Evolutionary conservation across 2,329 filamentous ascomycete species (phyloP).

Genomic region (Aspergillus amoenus): DNA sequence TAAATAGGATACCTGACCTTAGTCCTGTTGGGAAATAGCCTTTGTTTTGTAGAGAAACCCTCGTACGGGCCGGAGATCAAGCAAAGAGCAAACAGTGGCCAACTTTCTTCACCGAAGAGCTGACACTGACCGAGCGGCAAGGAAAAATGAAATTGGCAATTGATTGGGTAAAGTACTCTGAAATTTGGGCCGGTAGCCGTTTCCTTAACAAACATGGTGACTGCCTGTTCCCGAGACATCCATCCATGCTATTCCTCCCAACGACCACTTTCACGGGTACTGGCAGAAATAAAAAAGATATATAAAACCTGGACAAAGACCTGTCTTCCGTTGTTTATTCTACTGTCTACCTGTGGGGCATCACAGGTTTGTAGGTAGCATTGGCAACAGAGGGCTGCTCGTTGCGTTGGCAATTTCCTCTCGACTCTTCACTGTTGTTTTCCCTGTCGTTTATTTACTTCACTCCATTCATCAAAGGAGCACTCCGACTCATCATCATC

Average conservation of each 20-base stretch:
- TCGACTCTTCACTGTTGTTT: background rate
- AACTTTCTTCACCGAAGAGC: background rate
- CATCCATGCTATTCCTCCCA: background rate
- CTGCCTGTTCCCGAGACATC: constrained; percentile 4
- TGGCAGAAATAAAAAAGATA: background rate
- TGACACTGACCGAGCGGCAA: background rate
- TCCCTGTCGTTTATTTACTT: background rate
- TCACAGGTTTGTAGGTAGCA: background rate
- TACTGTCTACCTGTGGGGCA: background rate
- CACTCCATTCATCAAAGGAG: too few species aligned
- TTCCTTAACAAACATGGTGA: background rate
- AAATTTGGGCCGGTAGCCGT: background rate
- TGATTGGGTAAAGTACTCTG: background rate
- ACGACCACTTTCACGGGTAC: background rate
- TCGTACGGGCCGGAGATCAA: too few species aligned
- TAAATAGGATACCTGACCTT: too few species aligned
- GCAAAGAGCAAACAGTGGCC: background rate
- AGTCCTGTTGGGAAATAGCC: too few species aligned
- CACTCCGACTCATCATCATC: too few species aligned
- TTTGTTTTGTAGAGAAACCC: too few species aligned
- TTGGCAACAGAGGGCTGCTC: background rate
- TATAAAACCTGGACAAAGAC: background rate
- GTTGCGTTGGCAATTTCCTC: background rate
- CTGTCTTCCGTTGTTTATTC: background rate
- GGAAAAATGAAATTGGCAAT: background rate